phyloP scores from a whole-genome alignment of 176 grass and related monocot genomes.

The Oryza meridionalis region DNA sequence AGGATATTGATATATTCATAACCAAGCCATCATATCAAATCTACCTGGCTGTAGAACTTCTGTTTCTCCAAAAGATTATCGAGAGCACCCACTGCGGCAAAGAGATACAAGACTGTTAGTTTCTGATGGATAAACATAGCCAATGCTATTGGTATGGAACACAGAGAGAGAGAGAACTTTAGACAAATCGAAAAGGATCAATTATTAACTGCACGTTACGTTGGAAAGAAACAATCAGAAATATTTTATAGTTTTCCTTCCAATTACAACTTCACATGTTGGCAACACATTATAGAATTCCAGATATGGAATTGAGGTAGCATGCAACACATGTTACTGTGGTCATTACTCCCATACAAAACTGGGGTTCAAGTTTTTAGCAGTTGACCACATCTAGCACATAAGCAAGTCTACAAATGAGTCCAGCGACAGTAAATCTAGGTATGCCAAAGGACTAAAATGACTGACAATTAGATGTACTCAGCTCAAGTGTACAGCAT shows the following conservation, averaged over 20 bases:
- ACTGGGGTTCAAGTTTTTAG: neutral
- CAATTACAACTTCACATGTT: neutral
- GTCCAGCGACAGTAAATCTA: constrained; percentile 2
- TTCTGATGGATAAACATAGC: constrained; percentile 9
- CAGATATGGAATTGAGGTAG: neutral
- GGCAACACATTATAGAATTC: neutral
- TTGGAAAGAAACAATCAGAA: neutral
- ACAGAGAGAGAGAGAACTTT: neutral
- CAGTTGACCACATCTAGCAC: neutral
- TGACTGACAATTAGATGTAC: neutral
- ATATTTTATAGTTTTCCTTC: neutral
- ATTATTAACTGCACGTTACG: neutral
- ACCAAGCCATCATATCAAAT: constrained; percentile 19
- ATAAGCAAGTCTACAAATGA: neutral
- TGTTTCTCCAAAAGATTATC: constrained; percentile 43
- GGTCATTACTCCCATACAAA: neutral
- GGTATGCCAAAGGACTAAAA: constrained; percentile 14
- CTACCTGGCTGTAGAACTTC: constrained; percentile 49
- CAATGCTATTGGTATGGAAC: neutral
- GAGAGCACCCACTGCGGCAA: constrained; percentile 58
- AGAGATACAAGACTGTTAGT: constrained; percentile 13
- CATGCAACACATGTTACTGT: neutral
- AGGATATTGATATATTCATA: constrained; percentile 18
- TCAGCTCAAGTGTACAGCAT: neutral
- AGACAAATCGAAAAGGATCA: neutral